These are phyloP conservation scores for Geotrichum siamense DNA, from an alignment of 1,139 yeast species.

Conservation along the genomic window DNA sequence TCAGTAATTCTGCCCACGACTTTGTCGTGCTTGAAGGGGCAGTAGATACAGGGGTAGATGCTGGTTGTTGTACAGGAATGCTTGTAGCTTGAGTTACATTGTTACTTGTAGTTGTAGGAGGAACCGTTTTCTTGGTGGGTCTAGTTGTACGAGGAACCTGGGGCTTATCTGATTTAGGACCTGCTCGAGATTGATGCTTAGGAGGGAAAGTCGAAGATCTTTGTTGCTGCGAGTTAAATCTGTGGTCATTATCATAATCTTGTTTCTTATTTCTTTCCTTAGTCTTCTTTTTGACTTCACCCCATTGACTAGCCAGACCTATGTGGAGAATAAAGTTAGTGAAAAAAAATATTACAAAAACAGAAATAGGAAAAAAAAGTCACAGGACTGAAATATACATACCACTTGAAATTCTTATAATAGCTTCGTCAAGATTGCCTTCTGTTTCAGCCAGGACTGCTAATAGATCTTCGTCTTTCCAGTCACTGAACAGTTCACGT, in stretches of 20 bases:
- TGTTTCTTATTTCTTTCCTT: constrained; percentile 39
- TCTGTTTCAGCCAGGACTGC: constrained; percentile 67
- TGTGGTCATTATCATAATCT: constrained; percentile 17
- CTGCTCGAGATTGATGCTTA: constrained; percentile 18
- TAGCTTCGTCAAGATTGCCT: constrained; percentile 69
- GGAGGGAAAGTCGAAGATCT: constrained; percentile 9
- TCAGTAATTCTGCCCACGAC: constrained; percentile 27
- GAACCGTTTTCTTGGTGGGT: constrained; percentile 11
- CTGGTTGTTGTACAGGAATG: constrained; percentile 5
- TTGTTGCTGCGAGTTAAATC: constrained; percentile 12
- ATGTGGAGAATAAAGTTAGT: not conserved
- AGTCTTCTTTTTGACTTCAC: constrained; percentile 52
- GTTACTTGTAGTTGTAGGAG: constrained; percentile 21
- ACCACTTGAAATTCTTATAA: constrained; percentile 83
- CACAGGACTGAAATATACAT: constrained; percentile 6
- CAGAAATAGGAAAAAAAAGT: not conserved
- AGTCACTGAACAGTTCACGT: constrained; percentile 86
- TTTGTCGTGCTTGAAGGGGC: constrained; percentile 25
- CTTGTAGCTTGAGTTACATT: constrained; percentile 21
- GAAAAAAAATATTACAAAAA: not conserved
- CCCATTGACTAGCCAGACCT: constrained; percentile 49
- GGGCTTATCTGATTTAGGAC: constrained; percentile 16
- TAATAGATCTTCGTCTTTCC: constrained; percentile 81
- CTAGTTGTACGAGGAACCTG: constrained; percentile 14
- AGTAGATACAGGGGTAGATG: constrained; percentile 17